Evolutionary conservation across 23 red algal species (phyloP), one percentile per base, ranked within the genome.

Genomic region (Gracilaria caudata): DNA sequence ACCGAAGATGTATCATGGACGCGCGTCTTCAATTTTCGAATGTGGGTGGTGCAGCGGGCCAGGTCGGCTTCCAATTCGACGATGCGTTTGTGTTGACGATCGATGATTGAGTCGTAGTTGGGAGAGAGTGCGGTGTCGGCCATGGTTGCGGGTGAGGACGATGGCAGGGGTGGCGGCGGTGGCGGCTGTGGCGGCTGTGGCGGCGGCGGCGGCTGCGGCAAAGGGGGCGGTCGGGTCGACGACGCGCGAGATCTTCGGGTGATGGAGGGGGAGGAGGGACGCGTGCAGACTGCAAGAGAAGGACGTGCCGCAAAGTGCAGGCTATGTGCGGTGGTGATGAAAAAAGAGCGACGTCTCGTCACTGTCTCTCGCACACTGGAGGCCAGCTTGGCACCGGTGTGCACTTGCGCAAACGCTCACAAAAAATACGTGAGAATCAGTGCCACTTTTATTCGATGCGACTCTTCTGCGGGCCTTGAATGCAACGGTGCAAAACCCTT

Each of bases 41-140:
- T 68, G 36, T 85, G 49, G 2, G 58, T 11, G 30, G 60, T 51
- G 74, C 72, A 89, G 38, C 73, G 46, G 36, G 85, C 85, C 19
- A 92, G 79, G 30, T 82, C 89, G 70, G 59, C 64, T 28, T 83
- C 78, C 33, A 92, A 49, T 38, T 81, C 58, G 1, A 54, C 26
- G 46, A 92, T 92, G 24, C 79, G 79, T 46, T 77, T 77, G 34
- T 83, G 89, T 36, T 92, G 89, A 19, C 80, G 61, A 55, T 82
- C 68, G 33, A 92, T 83, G 47, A 92, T 30, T 4, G 78, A 75
- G 51, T 92, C 89, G 51, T 92, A 92, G 89, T 61, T 66, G 64
- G 81, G 47, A n/a, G 81, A 44, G 61, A 53, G 19, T 5, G 36
- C 81, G 64, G 60, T 55, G 59, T 56, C 81, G 17, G 36, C 81